Conservation (phyloP, 2,329 filamentous ascomycete species). For the Scytalidium lignicola region DNA sequence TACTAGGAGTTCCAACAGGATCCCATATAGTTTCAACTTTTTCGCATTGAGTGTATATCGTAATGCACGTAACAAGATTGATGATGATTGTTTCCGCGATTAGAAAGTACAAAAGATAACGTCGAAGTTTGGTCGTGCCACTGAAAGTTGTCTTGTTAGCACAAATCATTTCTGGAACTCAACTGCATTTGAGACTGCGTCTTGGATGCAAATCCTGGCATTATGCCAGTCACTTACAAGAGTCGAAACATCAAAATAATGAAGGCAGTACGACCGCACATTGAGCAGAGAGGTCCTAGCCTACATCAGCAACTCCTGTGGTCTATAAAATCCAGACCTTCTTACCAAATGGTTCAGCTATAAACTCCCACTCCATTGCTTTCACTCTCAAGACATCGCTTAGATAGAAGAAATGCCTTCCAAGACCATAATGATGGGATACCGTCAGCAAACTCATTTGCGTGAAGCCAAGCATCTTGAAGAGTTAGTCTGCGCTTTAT, state of each 20-base stretch:
- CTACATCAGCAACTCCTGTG: slow-evolving; percentile 2
- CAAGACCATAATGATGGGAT: slow-evolving; percentile 13
- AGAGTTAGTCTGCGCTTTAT: no score
- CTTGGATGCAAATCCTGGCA: no score
- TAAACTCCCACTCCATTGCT: slow-evolving; percentile 11
- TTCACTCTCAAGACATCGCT: slow-evolving; percentile 3
- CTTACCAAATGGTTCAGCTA: slow-evolving; percentile 11
- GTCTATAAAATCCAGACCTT: background rate
- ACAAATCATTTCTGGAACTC: no score
- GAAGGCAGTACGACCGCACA: slow-evolving; percentile 11
- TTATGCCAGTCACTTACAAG: no score
- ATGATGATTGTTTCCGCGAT: slow-evolving; percentile 8
- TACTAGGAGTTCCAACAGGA: background rate
- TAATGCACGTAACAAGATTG: slow-evolving; percentile 7
- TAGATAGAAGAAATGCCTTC: slow-evolving; percentile 13
- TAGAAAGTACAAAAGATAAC: slow-evolving; percentile 6
- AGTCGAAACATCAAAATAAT: slow-evolving; percentile 13
- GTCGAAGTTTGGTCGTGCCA: slow-evolving; percentile 5
- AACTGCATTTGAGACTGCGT: no score
- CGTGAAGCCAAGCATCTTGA: no score
- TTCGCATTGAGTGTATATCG: slow-evolving; percentile 11
- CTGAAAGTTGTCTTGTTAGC: no score
- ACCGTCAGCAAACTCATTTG: background rate
- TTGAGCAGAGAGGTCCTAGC: slow-evolving; percentile 11
- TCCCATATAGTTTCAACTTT: slow-evolving; percentile 12